phyloP scores from a whole-genome alignment of 1,284 basidiomycete species.

The Fomitopsis betulina region DNA sequence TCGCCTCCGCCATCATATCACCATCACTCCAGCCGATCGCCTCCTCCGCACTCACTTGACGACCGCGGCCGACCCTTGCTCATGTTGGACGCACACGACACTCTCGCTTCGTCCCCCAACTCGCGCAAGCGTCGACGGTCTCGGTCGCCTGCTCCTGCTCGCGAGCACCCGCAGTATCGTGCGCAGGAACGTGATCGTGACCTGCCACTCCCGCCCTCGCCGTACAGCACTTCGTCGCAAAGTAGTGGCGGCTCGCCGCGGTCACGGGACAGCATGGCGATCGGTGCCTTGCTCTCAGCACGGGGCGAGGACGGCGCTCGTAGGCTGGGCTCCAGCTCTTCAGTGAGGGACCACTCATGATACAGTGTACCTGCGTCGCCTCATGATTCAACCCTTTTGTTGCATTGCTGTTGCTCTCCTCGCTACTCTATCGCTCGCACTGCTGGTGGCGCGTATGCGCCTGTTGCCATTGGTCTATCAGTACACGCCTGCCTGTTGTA shows the following conservation, averaged over 20 bases:
- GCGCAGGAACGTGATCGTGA: conserved; percentile 8
- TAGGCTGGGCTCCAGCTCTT: conserved; percentile 8
- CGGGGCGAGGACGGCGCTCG: conserved; percentile 9
- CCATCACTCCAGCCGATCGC: conserved; percentile 21
- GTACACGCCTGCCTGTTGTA: not conserved
- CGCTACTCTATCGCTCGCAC: not conserved
- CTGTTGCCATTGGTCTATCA: not conserved
- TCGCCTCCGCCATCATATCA: conserved; percentile 25
- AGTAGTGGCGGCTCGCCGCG: conserved; percentile 28
- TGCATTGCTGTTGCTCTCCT: not conserved
- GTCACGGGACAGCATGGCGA: conserved; percentile 30
- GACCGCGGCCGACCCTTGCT: not conserved
- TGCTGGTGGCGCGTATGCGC: not conserved
- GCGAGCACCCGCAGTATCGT: conserved; percentile 8
- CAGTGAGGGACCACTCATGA: conserved; percentile 12
- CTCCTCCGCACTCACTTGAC: not conserved
- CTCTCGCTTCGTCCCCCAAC: conserved; percentile 7
- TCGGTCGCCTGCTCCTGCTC: conserved; percentile 20
- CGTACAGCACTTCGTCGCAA: conserved; percentile 26
- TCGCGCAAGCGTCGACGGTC: conserved; percentile 25
- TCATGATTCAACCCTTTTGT: not conserved
- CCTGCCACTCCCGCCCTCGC: conserved; percentile 23
- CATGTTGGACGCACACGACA: conserved; percentile 2
- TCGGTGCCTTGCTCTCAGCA: conserved; percentile 44
- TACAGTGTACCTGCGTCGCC: not conserved